A percentile compares a stretch with the other conserved stretches of the same genome.
These are phyloP conservation scores for Botrytis hyacinthi DNA, from an alignment of 2,329 filamentous ascomycete genomes.

Conservation along the genomic window DNA sequence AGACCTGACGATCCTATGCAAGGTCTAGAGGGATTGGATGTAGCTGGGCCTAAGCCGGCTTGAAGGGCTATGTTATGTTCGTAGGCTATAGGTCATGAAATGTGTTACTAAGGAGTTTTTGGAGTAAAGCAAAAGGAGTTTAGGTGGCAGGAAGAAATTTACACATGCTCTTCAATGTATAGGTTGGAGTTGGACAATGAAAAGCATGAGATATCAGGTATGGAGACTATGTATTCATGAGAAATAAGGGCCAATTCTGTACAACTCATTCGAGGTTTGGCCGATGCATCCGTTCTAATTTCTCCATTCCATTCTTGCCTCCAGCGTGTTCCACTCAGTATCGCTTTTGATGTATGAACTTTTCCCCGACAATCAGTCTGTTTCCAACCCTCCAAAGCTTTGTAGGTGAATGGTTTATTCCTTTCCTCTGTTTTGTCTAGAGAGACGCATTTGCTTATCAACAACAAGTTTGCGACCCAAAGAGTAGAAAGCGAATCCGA, in stretches of 20 bases:
- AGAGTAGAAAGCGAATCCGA: slow-evolving; percentile 80
- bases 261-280: slow-evolving; percentile 18
- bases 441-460: slow-evolving; percentile 90
- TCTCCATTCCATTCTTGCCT: slow-evolving; percentile 18
- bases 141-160: slow-evolving; percentile 3
- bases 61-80: slow-evolving; percentile 42
- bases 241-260: slow-evolving; percentile 26
- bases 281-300: slow-evolving; percentile 13
- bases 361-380: slow-evolving; percentile 19
- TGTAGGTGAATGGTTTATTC: slow-evolving; percentile 31
- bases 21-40: slow-evolving; percentile 86
- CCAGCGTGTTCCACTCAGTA: background rate
- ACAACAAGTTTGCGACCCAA: slow-evolving; percentile 75
- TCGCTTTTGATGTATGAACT: background rate
- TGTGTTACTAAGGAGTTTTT: slow-evolving; percentile 29
- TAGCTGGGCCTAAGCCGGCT: slow-evolving; percentile 83
- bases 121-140: slow-evolving; percentile 23
- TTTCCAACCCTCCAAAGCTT: slow-evolving; percentile 6
- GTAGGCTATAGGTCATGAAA: slow-evolving; percentile 10
- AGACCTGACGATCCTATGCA: slow-evolving; percentile 86
- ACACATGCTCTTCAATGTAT: background rate
- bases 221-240: slow-evolving; percentile 27
- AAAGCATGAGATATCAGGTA: slow-evolving; percentile 10
- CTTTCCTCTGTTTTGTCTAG: slow-evolving; percentile 56
- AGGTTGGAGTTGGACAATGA: background rate